A percentile compares a stretch with the other conserved stretches of the same genome.
Evolutionary conservation across 148 eudicot genomes (phyloP).

Genomic region (Amaranthus hypochondriacus): DNA sequence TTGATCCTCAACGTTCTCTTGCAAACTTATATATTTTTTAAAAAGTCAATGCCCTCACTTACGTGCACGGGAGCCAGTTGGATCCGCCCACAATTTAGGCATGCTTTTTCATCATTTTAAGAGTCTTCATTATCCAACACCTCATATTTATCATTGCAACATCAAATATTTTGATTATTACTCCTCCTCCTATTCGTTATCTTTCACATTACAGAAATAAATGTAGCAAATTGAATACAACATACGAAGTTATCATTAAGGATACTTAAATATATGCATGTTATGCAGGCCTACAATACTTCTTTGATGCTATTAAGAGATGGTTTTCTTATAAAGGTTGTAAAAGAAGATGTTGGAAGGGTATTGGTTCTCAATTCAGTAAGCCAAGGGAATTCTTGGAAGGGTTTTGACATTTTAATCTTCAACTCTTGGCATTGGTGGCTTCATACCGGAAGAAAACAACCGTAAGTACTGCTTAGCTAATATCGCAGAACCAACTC

Average conservation of each 20-base stretch:
- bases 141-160: no score
- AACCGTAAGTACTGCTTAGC: conserved; percentile 43
- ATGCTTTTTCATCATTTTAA: no score
- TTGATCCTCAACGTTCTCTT: no score
- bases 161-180: no score
- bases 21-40: no score
- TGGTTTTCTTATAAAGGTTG: conserved; percentile 47
- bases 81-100: no score
- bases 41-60: no score
- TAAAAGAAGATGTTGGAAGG: conserved; percentile 26
- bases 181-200: no score
- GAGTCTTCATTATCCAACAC: no score
- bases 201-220: no score
- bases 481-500: no score
- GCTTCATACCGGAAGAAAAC: conserved; percentile 61
- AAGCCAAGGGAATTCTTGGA: conserved; percentile 34
- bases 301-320: conserved; percentile 43
- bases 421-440: conserved; percentile 95
- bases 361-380: conserved; percentile 51
- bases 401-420: conserved; percentile 42
- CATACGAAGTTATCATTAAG: not conserved
- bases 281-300: conserved; percentile 35
- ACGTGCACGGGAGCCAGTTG: no score
- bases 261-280: not conserved
- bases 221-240: not conserved